Base-by-base conservation (phyloP, 306 rosid genomes). In the Trifolium repens region DNA sequence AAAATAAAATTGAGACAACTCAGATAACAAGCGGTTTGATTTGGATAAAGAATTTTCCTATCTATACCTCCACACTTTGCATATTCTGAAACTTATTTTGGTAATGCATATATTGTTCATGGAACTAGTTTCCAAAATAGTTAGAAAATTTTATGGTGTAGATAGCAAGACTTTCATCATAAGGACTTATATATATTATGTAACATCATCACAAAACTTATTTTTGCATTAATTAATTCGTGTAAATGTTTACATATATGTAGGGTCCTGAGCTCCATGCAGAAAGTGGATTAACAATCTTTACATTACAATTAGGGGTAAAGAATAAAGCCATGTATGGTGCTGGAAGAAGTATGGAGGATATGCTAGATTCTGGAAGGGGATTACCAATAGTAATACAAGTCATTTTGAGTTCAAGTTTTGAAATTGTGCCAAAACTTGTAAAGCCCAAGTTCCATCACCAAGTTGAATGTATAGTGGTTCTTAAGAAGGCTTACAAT, bases 291-390 rank as follows among this genome's bases (percentile, higher is more conserved):
- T 43, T 71, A 53, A 86, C 92, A 13, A 26, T 83, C 15, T 89
- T 85, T 60, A 5, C 15, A 8, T 17, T 92, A 4, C 32, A 78
- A 9, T 78, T 90, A 46, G 96, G 90, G 47, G 82, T 83, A 12
- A 87, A 75, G 76, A 86, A 85, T 50, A 94, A 82, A 84, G 66
- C 88, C 0, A 78, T 94, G 96, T 94, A 94, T 61, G 99, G 99
- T 19, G 99, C 97, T 3, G 99, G 99, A 67, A 84, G 96, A 72
- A 85, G 77, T 77, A 94, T 94, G 97, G 84, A 90, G 35, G 99
- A 92, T 69, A 76, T 82, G 90, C 71, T 94, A 4, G 88, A 89
- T 22, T 94, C 97, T 3, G 89, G 81, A 61, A 80, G 47, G 19
- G 93, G 99, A 26, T 78, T 94, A 73, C 85, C 93, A 1, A 58